A percentile compares a stretch with the other conserved stretches of the same genome.
Conservation (phyloP, 106 monocot genomes). For the Narthecium ossifragum region DNA sequence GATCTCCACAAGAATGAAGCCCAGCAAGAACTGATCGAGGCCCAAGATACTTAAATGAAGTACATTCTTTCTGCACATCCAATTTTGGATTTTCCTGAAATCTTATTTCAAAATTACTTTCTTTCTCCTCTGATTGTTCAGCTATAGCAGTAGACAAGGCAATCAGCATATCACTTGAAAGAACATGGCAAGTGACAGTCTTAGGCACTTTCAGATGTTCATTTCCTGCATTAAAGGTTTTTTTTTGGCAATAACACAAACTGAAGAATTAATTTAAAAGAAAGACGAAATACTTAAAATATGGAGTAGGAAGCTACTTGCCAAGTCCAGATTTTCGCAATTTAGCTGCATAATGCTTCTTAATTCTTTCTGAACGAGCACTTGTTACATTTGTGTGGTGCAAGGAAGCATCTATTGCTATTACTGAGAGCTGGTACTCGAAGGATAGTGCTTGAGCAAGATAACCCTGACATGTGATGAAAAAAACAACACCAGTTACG, state of each 20-base stretch:
- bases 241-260: too few species aligned
- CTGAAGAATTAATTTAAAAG: too few species aligned
- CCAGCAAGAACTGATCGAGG: conserved; percentile 67
- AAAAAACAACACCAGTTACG: background rate
- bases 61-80: conserved; percentile 1
- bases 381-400: conserved; percentile 86
- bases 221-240: conserved; percentile 31
- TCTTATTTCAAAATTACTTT: background rate
- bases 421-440: conserved; percentile 64
- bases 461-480: conserved; percentile 63
- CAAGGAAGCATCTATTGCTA: conserved; percentile 92
- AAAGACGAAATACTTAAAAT: too few species aligned
- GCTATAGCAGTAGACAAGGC: conserved; percentile 25
- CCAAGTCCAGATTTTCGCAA: conserved; percentile 41
- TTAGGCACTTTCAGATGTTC: conserved; percentile 47
- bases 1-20: conserved; percentile 98
- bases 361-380: conserved; percentile 82
- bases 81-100: background rate
- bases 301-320: too few species aligned
- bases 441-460: conserved; percentile 94
- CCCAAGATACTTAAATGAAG: background rate
- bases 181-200: conserved; percentile 69
- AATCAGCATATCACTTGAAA: conserved; percentile 68
- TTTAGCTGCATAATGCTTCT: conserved; percentile 79
- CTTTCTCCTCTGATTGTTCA: conserved; percentile 8